Conservation (phyloP, 2,329 filamentous ascomycete genomes). For the Xylaria sp. region DNA sequence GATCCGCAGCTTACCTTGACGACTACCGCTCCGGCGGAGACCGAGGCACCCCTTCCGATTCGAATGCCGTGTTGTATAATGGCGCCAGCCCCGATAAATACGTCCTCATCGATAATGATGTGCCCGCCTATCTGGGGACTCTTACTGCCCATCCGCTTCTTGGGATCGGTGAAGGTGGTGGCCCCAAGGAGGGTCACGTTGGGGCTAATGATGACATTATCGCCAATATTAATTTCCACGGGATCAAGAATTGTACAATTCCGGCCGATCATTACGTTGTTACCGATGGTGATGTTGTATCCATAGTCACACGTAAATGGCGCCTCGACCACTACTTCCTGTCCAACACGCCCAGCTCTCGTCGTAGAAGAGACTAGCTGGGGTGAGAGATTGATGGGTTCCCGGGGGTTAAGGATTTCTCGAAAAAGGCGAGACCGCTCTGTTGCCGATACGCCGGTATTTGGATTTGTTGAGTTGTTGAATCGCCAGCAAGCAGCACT, state of each 20-base stretch:
- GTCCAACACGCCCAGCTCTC: conserved; percentile 73
- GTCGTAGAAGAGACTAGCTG: conserved; percentile 62
- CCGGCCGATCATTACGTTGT: conserved; percentile 83
- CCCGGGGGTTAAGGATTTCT: conserved; percentile 74
- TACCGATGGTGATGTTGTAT: conserved; percentile 90
- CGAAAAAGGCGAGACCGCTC: conserved; percentile 77
- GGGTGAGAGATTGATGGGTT: conserved; percentile 66
- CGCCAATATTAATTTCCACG: conserved; percentile 83
- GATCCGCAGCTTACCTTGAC: conserved; percentile 69
- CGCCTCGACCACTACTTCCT: conserved; percentile 80
- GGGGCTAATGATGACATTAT: conserved; percentile 79
- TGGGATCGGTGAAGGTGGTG: conserved; percentile 76
- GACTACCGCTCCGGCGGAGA: conserved; percentile 87
- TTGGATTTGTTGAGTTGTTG: conserved; percentile 83
- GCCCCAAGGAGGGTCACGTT: conserved; percentile 88
- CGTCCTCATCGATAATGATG: conserved; percentile 85
- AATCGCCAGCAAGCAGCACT: conserved; percentile 83
- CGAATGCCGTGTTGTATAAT: conserved; percentile 81
- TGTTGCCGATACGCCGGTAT: conserved; percentile 73
- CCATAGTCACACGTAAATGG: conserved; percentile 96
- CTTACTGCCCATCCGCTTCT: conserved; percentile 76
- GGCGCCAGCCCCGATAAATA: conserved; percentile 82
- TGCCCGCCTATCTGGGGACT: conserved; percentile 75
- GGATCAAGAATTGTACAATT: conserved; percentile 89
- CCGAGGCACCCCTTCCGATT: conserved; percentile 80